Evolutionary conservation across 2,329 filamentous ascomycete species (phyloP).

Genomic region (Phaeophleospora eucalypticola): DNA sequence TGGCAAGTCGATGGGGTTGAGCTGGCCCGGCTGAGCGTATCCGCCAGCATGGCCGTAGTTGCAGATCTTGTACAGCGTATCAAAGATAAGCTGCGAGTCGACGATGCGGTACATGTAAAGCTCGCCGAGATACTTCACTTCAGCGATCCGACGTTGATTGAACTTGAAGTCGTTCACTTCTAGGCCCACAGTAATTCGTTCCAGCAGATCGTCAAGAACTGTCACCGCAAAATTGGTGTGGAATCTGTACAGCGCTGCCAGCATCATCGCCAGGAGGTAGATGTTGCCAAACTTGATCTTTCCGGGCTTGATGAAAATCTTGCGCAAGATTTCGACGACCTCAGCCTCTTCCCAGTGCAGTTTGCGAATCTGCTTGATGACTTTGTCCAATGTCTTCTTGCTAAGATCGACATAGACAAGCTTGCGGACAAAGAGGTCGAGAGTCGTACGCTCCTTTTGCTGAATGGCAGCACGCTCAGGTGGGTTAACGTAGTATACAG

Average conservation of each 20-base stretch:
- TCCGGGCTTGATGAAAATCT: conserved; percentile 90
- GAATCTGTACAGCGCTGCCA: conserved; percentile 84
- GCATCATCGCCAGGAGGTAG: conserved; percentile 83
- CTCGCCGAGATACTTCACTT: conserved; percentile 94
- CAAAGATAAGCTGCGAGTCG: conserved; percentile 91
- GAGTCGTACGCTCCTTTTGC: conserved; percentile 91
- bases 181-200: conserved; percentile 80
- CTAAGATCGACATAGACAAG: conserved; percentile 91
- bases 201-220: conserved; percentile 88
- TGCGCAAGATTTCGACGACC: conserved; percentile 73
- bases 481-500: conserved; percentile 95
- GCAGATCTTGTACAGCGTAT: conserved; percentile 88
- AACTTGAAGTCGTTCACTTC: conserved; percentile 97
- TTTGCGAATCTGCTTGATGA: conserved; percentile 88
- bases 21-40: conserved; percentile 70
- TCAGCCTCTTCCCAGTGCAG: conserved; percentile 96
- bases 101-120: conserved; percentile 97
- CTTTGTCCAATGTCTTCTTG: conserved; percentile 88
- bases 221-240: conserved; percentile 85
- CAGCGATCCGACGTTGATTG: conserved; percentile 89
- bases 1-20: conserved; percentile 76
- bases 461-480: conserved; percentile 89
- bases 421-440: conserved; percentile 89
- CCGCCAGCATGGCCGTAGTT: conserved; percentile 85
- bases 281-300: conserved; percentile 98